These are phyloP conservation scores for Syzygium aqueum DNA, from an alignment of 345 rosid genomes.

Conservation along the genomic window DNA sequence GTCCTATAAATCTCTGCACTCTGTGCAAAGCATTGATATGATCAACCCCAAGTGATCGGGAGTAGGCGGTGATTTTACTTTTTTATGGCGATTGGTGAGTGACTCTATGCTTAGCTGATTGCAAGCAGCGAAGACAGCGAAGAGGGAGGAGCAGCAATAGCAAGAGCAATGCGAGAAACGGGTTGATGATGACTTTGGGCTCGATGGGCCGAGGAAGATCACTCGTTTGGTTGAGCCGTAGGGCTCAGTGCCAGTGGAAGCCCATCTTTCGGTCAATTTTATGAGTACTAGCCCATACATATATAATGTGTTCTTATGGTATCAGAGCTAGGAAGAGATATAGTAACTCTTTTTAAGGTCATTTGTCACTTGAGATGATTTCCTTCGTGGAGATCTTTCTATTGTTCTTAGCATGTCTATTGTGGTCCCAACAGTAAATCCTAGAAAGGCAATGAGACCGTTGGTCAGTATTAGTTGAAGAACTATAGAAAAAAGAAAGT, in stretches of 20 bases:
- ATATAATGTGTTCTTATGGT: too few relatives aligned
- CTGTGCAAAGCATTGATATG: background rate
- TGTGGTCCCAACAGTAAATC: too few relatives aligned
- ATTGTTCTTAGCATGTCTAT: too few relatives aligned
- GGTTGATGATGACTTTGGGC: background rate
- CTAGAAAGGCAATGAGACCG: too few relatives aligned
- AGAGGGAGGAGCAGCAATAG: background rate
- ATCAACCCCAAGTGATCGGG: background rate
- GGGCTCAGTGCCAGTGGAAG: background rate
- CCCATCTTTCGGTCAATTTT: background rate
- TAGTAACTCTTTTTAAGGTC: too few relatives aligned
- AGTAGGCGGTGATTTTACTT: background rate
- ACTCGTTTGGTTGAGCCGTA: background rate
- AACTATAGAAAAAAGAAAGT: too few relatives aligned
- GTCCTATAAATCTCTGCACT: background rate
- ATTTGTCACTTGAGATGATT: too few relatives aligned
- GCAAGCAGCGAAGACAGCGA: background rate
- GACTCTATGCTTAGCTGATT: background rate
- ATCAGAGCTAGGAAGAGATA: too few relatives aligned
- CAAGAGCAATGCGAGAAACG: background rate
- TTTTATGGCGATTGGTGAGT: background rate
- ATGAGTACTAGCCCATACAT: background rate
- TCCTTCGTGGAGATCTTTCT: too few relatives aligned
- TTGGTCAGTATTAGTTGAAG: too few relatives aligned
- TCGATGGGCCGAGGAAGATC: background rate